Conservation (phyloP, 129 eudicot species). For the Arctium lappa region DNA sequence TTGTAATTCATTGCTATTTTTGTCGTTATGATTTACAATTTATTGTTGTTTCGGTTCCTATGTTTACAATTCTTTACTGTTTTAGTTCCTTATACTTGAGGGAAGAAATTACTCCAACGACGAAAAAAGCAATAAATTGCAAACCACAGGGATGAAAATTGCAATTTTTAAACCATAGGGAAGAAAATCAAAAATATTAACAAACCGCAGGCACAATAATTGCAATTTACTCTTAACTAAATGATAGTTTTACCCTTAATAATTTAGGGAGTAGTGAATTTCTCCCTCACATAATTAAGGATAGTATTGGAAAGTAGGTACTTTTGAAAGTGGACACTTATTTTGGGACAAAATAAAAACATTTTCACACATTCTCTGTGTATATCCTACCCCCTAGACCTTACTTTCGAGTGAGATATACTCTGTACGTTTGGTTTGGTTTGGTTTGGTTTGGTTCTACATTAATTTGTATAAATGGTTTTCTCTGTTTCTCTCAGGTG, state of each 20-base stretch:
- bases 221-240: no score
- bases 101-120: no score
- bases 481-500: slow-evolving; percentile 34
- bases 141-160: no score
- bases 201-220: no score
- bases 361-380: not conserved
- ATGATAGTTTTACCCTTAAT: not conserved
- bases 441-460: not conserved
- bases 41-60: no score
- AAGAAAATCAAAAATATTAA: no score
- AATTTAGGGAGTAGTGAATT: not conserved
- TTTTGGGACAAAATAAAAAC: not conserved
- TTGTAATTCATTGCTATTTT: no score
- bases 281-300: not conserved
- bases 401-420: not conserved
- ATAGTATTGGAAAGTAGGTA: not conserved
- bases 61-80: no score
- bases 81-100: no score
- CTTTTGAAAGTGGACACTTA: not conserved
- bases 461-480: not conserved
- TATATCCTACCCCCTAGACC: not conserved
- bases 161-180: no score
- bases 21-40: no score
- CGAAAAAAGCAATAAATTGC: no score
- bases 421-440: not conserved